Conservation (phyloP, 306 rosid genomes). For the Vigna mungo region DNA sequence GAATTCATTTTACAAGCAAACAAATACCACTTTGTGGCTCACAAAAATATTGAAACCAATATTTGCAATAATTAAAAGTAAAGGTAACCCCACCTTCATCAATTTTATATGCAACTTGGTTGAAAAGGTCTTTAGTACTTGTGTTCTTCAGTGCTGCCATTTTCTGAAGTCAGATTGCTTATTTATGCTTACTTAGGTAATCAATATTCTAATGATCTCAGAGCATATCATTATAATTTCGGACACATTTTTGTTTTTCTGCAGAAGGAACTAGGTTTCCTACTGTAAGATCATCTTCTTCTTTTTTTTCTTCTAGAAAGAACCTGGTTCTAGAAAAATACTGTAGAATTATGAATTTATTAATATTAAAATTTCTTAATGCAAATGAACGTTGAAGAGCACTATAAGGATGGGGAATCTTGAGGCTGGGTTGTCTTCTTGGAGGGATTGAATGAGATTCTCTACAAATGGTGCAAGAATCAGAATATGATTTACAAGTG, state of each 20-base stretch:
- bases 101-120: conserved; percentile 13
- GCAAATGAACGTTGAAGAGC: not conserved
- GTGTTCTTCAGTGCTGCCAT: not conserved
- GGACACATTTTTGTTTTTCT: conserved; percentile 22
- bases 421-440: conserved; percentile 30
- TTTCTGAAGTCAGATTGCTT: conserved; percentile 27
- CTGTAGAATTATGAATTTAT: not conserved
- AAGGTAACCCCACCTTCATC: not conserved
- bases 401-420: conserved; percentile 13
- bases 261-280: not conserved
- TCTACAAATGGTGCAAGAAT: conserved; percentile 46
- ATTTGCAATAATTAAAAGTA: not conserved
- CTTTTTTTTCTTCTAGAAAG: conserved; percentile 24
- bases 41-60: not conserved
- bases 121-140: not conserved
- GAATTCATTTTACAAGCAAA: conserved; percentile 17
- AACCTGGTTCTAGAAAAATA: conserved; percentile 40
- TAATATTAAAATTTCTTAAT: not conserved
- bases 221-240: not conserved
- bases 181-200: conserved; percentile 9
- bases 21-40: conserved; percentile 38
- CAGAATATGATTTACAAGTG: conserved; percentile 40
- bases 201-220: conserved; percentile 25
- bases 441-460: conserved; percentile 42
- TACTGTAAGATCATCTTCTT: not conserved